phyloP scores from a whole-genome alignment of 441 rosid genomes.

The Gossypium armourianum region DNA sequence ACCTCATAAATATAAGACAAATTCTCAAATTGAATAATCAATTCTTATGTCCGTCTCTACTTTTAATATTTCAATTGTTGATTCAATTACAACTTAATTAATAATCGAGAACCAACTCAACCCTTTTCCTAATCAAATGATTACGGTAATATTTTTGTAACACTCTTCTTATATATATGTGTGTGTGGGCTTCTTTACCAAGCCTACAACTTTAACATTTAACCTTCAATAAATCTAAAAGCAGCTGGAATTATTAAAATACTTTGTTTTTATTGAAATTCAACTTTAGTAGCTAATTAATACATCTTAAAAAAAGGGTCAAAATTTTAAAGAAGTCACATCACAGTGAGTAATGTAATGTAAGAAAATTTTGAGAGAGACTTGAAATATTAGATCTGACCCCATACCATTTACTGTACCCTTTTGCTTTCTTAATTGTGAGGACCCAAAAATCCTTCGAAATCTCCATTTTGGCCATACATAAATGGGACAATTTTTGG shows the following conservation, averaged over 20 bases:
- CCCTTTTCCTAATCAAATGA: no score
- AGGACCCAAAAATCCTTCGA: not conserved
- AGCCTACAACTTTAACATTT: not conserved
- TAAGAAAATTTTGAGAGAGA: not conserved
- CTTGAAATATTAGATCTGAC: not conserved
- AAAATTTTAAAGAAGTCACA: constrained; percentile 8
- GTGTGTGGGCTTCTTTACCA: not conserved
- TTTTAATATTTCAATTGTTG: no score
- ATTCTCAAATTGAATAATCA: no score
- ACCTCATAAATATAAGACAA: no score
- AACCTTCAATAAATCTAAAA: no score
- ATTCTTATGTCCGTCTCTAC: no score
- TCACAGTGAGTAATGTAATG: constrained; percentile 9
- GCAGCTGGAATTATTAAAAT: no score
- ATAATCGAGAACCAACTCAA: no score
- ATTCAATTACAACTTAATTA: no score
- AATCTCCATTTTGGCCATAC: constrained; percentile 1
- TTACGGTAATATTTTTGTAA: no score
- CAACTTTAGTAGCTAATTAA: not conserved
- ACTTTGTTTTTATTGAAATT: not conserved
- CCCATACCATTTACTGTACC: constrained; percentile 2
- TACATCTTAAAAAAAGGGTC: not conserved
- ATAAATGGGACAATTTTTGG: not conserved
- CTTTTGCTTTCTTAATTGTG: not conserved
- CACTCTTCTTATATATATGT: no score